Base-by-base conservation (phyloP, 2,329 filamentous ascomycete genomes). In the Elsinoe australis region DNA sequence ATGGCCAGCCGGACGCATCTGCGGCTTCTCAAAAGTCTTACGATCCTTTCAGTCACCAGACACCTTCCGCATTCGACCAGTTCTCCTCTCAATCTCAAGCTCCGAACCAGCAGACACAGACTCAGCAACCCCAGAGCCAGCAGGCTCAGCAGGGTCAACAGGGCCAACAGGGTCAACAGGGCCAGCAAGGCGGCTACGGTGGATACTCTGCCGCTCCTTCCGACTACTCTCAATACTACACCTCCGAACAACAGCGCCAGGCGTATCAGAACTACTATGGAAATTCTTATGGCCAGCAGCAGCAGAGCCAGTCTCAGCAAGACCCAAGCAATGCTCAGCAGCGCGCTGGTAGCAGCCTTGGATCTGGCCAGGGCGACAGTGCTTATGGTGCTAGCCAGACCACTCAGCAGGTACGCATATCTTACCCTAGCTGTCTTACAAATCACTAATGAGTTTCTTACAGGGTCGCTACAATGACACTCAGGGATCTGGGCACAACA, bases 161-260 rank as follows among this genome's bases (percentile, higher is more conserved):
- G 51, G 74, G 72, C 62, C 69, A 62, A 61, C 74, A 78, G 26
- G 72, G 73, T 54, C 78, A 80, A 61, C 72, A 71, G 52, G 73
- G 72, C 62, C 69, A 62, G 62, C 74, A 78, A 26, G 72, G 73
- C 54, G 69, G 78, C 53, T 78, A 75, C 58, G 82, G 75, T 41
- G 76, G 76, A 24, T 84, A 84, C 67, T 86, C 81, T 58, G 85
- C 85, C 47, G 83, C 82, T 15, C 82, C 83, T 10, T 79, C 74
- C 64, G 87, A 94, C 55, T 94, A 87, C 67, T 83, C 85, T 15
- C 82, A 83, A 4, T 95, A 94, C 70, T 94, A 94, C 65, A 86
- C 84, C 3, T 78, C 83, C 28, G 87, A 82, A 54, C 74, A 87
- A 54, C 80, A 79, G 56, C 83, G 86, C 55, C 82, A 82, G 61